Base-by-base conservation (phyloP, 2,329 filamentous ascomycete species). In the Neonectria ditissima region DNA sequence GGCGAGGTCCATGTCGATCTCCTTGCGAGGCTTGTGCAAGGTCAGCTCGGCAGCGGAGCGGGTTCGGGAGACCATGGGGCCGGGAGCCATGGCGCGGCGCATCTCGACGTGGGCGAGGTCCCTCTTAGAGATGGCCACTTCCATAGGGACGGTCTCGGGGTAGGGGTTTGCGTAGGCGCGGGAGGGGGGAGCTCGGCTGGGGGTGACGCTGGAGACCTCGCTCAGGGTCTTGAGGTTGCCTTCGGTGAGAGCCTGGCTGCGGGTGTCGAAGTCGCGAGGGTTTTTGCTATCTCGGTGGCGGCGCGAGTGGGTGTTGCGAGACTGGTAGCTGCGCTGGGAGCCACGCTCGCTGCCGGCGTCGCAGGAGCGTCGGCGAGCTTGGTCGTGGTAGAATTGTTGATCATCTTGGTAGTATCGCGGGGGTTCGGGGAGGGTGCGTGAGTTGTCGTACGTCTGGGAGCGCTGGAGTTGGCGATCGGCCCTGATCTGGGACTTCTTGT, bases 1-100 rank as follows among this genome's bases (percentile, higher is more conserved):
- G 8, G 95, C 95, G 8, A 98, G 84, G 75, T 97, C 86, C 92
- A 97, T 94, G 74, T 97, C 95, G 71, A 97, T 89, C 59, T 89
- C 83, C 70, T 85, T 82, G 47, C 73, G 68, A 26, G 67, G 63
- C 71, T 65, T 66, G 48, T 71, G 65, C 52, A 57, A 53, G 26
- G 72, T 70, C 20, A 82, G 67, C 10, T 79, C 74, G 1, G 80
- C 77, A 20, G 83, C 80, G 7, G 84, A 84, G 24, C 64, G 65
- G 28, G 73, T 71, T 26, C 76, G 82, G 50, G 78, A 77, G 10
- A 79, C 68, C 63, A 79, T 72, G n/a, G 55, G 51, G 58, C 65
- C 56, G 28, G 73, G 58, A 69, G 63, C 62, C 39, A 70, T 60
- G 22, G 52, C 41, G 41, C 66, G 65, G 74, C 78, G 73, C 73